Percentiles rank a stretch among this genome's conserved stretches.
Evolutionary conservation across 768 basidiomycete genomes (phyloP).

Genomic region (Mycena latifolia): DNA sequence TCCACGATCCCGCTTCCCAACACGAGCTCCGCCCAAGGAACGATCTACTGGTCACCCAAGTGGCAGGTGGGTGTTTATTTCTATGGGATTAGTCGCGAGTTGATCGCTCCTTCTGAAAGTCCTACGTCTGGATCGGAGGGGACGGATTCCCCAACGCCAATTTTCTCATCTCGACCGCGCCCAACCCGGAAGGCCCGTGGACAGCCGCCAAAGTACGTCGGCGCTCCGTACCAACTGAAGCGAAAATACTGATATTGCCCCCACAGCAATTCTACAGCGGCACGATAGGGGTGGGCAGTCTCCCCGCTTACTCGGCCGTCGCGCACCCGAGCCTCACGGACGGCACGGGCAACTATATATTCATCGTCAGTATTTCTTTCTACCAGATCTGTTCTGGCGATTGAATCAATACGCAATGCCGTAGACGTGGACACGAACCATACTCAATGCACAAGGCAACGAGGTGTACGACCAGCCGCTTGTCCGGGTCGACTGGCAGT

Average conservation of each 20-base stretch:
- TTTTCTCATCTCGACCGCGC: too few relatives aligned
- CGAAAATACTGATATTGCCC: neutral
- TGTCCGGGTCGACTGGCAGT: conserved; percentile 30
- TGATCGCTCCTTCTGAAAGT: neutral
- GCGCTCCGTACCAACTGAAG: too few relatives aligned
- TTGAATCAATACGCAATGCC: neutral
- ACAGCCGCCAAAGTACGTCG: too few relatives aligned
- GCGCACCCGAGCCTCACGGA: conserved; percentile 33
- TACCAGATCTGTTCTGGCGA: too few relatives aligned
- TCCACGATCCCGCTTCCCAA: too few relatives aligned
- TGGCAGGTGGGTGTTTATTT: too few relatives aligned
- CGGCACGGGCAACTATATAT: conserved; percentile 34
- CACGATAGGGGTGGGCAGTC: conserved; percentile 16
- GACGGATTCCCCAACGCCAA: conserved; percentile 32
- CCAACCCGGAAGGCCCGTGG: conserved; percentile 33
- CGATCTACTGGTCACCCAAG: too few relatives aligned
- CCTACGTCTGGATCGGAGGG: conserved; percentile 33
- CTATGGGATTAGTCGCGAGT: too few relatives aligned
- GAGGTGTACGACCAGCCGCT: conserved; percentile 34
- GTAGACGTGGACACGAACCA: conserved; percentile 29
- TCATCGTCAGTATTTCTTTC: conserved; percentile 26
- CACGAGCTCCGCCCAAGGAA: too few relatives aligned
- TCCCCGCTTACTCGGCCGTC: conserved; percentile 28
- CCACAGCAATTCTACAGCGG: conserved; percentile 28
- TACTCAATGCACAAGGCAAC: neutral